phyloP scores from a whole-genome alignment of 2,329 filamentous ascomycete genomes.

The Malbranchea zuffiana region DNA sequence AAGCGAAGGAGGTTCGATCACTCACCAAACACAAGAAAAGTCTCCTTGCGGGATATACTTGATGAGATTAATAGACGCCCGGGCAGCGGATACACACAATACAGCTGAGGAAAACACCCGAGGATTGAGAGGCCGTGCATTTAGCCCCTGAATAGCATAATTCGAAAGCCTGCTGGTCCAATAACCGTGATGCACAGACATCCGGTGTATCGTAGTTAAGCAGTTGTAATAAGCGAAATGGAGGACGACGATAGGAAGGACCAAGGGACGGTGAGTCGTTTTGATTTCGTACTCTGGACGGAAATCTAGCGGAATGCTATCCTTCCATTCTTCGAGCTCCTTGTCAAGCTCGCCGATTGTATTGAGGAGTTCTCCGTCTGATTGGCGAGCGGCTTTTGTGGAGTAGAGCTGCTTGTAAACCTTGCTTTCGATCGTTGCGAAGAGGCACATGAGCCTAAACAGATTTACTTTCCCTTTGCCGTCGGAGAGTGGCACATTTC shows the following conservation, averaged over 20 bases:
- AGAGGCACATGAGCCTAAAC: conserved; percentile 84
- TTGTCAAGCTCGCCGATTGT: conserved; percentile 91
- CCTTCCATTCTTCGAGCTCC: conserved; percentile 90
- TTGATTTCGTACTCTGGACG: conserved; percentile 96
- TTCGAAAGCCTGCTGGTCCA: conserved; percentile 94
- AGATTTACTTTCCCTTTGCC: conserved; percentile 90
- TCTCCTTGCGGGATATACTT: conserved; percentile 96
- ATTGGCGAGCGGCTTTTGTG: conserved; percentile 80
- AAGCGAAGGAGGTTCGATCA: conserved; percentile 14
- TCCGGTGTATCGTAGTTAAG: conserved; percentile 91
- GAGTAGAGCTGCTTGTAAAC: conserved; percentile 92
- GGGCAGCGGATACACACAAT: conserved; percentile 81
- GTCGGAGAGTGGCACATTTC: conserved; percentile 81
- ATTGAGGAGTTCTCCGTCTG: conserved; percentile 83
- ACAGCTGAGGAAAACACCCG: conserved; percentile 89
- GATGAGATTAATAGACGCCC: conserved; percentile 84
- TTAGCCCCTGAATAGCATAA: conserved; percentile 87
- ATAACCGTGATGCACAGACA: conserved; percentile 96
- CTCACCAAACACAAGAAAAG: conserved; percentile 87
- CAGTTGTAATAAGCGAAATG: conserved; percentile 99
- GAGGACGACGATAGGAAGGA: conserved; percentile 84
- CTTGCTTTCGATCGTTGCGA: conserved; percentile 81
- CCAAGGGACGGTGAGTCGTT: conserved; percentile 81
- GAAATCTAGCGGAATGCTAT: conserved; percentile 87
- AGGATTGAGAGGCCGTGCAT: conserved; percentile 81